phyloP scores from a whole-genome alignment of 2,329 filamentous ascomycete species.

The Xylogone sp. region DNA sequence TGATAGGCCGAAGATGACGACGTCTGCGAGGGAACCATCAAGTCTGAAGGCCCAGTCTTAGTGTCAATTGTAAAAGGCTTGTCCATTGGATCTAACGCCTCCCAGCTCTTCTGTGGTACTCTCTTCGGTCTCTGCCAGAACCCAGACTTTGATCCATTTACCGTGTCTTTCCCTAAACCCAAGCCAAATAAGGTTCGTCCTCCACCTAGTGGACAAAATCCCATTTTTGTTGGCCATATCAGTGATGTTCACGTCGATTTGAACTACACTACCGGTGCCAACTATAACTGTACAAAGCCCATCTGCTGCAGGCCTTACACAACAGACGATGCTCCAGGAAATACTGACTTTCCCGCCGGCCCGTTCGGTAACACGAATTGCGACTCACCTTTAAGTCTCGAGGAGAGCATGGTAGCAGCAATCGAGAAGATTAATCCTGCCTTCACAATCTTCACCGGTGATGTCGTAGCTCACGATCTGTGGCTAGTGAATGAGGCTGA shows the following conservation, averaged over 20 bases:
- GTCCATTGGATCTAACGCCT: conserved; percentile 43
- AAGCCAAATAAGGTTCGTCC: conserved; percentile 31
- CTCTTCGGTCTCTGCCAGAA: conserved; percentile 39
- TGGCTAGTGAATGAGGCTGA: conserved; percentile 29
- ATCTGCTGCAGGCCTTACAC: conserved; percentile 38
- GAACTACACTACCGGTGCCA: conserved; percentile 33
- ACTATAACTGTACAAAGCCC: conserved; percentile 36
- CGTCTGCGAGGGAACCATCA: conserved; percentile 40
- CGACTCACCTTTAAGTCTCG: conserved; percentile 33
- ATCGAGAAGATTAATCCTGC: conserved; percentile 28
- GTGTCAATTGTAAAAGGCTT: conserved; percentile 47
- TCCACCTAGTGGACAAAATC: conserved; percentile 29
- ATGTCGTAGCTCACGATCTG: conserved; percentile 34
- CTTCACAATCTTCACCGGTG: conserved; percentile 37
- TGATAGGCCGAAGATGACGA: conserved; percentile 32
- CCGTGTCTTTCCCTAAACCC: conserved; percentile 29
- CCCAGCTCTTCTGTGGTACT: conserved; percentile 48
- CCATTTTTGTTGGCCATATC: conserved; percentile 37
- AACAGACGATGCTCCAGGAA: conserved; percentile 31
- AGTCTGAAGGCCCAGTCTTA: conserved; percentile 49
- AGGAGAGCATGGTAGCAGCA: conserved; percentile 35
- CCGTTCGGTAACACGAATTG: conserved; percentile 34
- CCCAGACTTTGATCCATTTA: conserved; percentile 30
- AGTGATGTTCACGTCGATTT: conserved; percentile 40
- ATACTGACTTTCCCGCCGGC: conserved; percentile 33